A percentile compares a stretch with the other conserved stretches of the same genome.
Conservation (phyloP, 345 rosid genomes). For the Eucalyptus pauciflora region DNA sequence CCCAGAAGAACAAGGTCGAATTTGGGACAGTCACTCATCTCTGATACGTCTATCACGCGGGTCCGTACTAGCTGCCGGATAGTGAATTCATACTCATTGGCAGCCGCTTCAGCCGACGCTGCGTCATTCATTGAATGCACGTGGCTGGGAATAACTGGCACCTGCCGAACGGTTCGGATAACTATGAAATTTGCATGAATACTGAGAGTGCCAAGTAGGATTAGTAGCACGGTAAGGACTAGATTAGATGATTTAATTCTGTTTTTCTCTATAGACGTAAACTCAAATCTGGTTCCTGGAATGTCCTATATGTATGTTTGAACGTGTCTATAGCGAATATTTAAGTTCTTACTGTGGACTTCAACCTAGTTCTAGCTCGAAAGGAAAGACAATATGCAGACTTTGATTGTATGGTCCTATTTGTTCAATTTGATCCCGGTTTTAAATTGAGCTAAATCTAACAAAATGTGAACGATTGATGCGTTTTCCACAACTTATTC, state of each 20-base stretch:
- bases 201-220: background rate
- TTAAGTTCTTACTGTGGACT: background rate
- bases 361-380: background rate
- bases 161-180: constrained; percentile 21
- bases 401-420: background rate
- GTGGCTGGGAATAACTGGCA: constrained; percentile 65
- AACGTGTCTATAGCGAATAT: background rate
- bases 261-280: background rate
- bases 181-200: background rate
- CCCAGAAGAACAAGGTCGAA: constrained; percentile 86
- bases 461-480: background rate
- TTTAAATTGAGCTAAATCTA: background rate
- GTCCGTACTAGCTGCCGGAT: constrained; percentile 66
- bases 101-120: constrained; percentile 72
- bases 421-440: background rate
- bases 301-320: background rate
- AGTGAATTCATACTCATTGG: constrained; percentile 57
- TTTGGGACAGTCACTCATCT: constrained; percentile 70
- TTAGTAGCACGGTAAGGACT: background rate
- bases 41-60: constrained; percentile 56
- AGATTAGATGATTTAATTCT: background rate
- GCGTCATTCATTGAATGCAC: constrained; percentile 73
- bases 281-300: background rate
- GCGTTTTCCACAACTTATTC: background rate
- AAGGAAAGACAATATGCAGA: background rate